Percentiles rank a stretch among this genome's conserved stretches.
Conservation (phyloP, 2,329 filamentous ascomycete genomes). For the Trichophyton rubrum region DNA sequence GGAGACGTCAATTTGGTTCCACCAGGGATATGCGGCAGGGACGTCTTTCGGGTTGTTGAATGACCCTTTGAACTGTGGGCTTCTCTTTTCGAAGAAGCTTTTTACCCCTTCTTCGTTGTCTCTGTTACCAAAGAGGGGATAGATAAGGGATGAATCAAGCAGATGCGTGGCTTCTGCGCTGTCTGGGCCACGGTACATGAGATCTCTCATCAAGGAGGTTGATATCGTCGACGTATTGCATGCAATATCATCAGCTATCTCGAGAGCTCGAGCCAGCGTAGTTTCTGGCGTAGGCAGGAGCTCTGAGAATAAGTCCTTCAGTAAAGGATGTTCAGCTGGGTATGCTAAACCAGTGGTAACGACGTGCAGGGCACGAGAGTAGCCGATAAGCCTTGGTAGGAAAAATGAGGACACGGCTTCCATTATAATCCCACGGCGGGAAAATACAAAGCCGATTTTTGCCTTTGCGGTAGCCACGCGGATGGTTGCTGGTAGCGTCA, state of each 20-base stretch:
- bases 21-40: constrained; percentile 55
- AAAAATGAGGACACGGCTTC: constrained; percentile 62
- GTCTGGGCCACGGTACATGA: constrained; percentile 47
- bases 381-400: constrained; percentile 56
- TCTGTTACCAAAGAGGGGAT: constrained; percentile 32
- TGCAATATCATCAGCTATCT: constrained; percentile 54
- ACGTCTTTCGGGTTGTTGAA: constrained; percentile 44
- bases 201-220: constrained; percentile 54
- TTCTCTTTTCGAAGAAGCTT: constrained; percentile 58
- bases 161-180: constrained; percentile 58
- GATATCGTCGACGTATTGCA: constrained; percentile 53
- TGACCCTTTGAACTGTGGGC: constrained; percentile 44
- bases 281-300: constrained; percentile 44
- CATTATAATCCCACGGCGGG: constrained; percentile 56
- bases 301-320: constrained; percentile 54
- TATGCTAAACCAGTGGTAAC: constrained; percentile 56
- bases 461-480: constrained; percentile 45
- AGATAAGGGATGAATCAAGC: constrained; percentile 43
- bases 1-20: constrained; percentile 43
- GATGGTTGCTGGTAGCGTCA: constrained; percentile 46
- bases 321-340: constrained; percentile 37
- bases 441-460: constrained; percentile 64
- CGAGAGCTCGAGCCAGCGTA: constrained; percentile 53
- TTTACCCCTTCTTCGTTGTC: constrained; percentile 56
- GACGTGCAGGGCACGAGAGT: constrained; percentile 50